Evolutionary conservation across 2,329 filamentous ascomycete genomes (phyloP).

Genomic region (Arthroderma sp.): DNA sequence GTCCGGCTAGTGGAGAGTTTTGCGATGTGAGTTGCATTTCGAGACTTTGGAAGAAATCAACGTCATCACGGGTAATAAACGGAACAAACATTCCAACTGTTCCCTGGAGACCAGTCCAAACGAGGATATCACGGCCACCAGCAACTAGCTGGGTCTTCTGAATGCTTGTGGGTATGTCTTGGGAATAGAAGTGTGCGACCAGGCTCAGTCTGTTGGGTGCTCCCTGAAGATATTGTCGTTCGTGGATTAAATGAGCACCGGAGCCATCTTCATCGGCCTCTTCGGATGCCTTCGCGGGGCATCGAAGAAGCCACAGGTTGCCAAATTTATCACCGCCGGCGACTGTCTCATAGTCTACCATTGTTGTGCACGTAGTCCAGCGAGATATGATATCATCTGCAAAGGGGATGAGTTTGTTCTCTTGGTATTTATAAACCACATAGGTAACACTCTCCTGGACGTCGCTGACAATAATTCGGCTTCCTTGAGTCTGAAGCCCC

Average conservation of each 20-base stretch:
- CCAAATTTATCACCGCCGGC: constrained; percentile 97
- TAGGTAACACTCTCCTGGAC: constrained; percentile 85
- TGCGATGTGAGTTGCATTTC: constrained; percentile 79
- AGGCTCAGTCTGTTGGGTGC: constrained; percentile 72
- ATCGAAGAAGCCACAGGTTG: constrained; percentile 85
- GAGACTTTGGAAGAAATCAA: constrained; percentile 93
- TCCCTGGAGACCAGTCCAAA: constrained; percentile 91
- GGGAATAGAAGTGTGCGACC: constrained; percentile 77
- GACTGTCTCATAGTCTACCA: constrained; percentile 95
- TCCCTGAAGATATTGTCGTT: constrained; percentile 79
- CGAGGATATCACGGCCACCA: constrained; percentile 76
- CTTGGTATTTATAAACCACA: constrained; percentile 83
- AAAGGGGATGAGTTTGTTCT: constrained; percentile 87
- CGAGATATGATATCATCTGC: constrained; percentile 78
- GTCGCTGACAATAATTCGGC: constrained; percentile 82
- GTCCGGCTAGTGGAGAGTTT: constrained; percentile 75
- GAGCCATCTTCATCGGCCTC: constrained; percentile 87
- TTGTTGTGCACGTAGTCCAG: constrained; percentile 81
- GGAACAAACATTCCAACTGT: constrained; percentile 89
- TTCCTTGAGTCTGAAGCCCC: constrained; percentile 78
- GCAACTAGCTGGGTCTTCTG: constrained; percentile 82
- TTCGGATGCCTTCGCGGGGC: constrained; percentile 71
- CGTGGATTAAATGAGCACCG: constrained; percentile 81
- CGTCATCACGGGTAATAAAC: constrained; percentile 81
- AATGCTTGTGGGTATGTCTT: constrained; percentile 85